Evolutionary conservation across 2,329 filamentous ascomycete genomes (phyloP), one percentile per base, ranked within the genome.

Genomic region (Aureobasidium sp.): DNA sequence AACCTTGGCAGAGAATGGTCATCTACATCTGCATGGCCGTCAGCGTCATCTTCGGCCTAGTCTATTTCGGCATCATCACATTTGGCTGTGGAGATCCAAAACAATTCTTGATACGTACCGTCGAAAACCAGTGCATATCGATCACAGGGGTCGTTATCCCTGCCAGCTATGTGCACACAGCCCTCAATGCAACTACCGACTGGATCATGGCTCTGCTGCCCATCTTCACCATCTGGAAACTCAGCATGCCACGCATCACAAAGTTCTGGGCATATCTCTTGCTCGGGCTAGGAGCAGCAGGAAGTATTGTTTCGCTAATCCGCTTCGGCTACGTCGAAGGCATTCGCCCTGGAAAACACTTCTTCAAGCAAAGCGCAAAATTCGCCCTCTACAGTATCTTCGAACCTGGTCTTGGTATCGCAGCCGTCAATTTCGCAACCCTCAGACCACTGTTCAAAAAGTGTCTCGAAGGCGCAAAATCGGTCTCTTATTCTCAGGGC

Each of bases 341-440:
- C 27, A 32, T 62, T 13, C 21, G 16, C 2, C 59, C 59, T 3
- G 59, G 59, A 30, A 32, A 34, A 21, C 21, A 63, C 29, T 63
- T 63, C 14, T 61, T 63, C 50, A 44, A 44, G 21, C 42, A 53
- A 5, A 47, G 55, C 8, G 62, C 53, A 3, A 62, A 64, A 21
- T 59, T 66, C 21, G 62, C 62, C 0, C 47, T 67, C 27, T 66
- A 64, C 60, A 61, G 50, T 14, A 61, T 45, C 30, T 54, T 66
- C 27, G 68, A 70, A 49, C 64, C 63, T 21, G 66, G 66, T 44
- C 61, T 70, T 5, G 67, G 67, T 21, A 64, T 70, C 4, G 61
- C 65, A 11, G 68, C 68, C 32, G 61, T 66, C 7, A 66, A 59
- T 11, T 44, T 69, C n/a, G 61, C 65, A 14, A 64, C 67, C 0